Conservation (phyloP, 805 yeast species). For the Lipomyces mesembrius region DNA sequence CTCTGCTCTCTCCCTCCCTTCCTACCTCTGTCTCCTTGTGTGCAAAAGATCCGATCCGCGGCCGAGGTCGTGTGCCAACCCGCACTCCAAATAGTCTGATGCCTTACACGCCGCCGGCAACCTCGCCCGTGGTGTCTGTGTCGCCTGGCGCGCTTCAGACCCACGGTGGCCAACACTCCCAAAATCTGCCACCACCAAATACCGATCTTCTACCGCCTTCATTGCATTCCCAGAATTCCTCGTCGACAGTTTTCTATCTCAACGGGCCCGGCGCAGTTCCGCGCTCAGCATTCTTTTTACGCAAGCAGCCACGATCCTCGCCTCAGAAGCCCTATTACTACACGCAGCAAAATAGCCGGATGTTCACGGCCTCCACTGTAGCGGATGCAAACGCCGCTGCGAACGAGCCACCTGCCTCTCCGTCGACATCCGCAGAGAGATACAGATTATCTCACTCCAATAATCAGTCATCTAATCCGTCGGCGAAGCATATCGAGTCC, state of each 20-base stretch:
- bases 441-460: neutral
- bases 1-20: neutral
- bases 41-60: neutral
- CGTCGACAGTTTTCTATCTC: conserved; percentile 29
- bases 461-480: conserved; percentile 9
- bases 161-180: conserved; percentile 6
- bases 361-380: conserved; percentile 12
- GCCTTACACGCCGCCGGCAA: conserved; percentile 38
- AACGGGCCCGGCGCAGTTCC: conserved; percentile 25
- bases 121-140: conserved; percentile 25
- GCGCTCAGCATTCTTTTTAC: conserved; percentile 26
- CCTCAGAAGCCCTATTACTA: conserved; percentile 20
- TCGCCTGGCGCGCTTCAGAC: conserved; percentile 13
- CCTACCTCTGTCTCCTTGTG: neutral
- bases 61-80: conserved; percentile 13
- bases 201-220: conserved; percentile 29
- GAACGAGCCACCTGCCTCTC: conserved; percentile 7
- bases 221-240: conserved; percentile 22
- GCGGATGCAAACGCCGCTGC: conserved; percentile 10
- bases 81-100: conserved; percentile 11
- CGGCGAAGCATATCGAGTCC: conserved; percentile 19
- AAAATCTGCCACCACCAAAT: conserved; percentile 9
- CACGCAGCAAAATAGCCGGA: conserved; percentile 18
- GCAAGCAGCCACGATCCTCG: conserved; percentile 23
- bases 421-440: conserved; percentile 8